Evolutionary conservation across 2,329 filamentous ascomycete species (phyloP).

Genomic region (Fusarium piperis): DNA sequence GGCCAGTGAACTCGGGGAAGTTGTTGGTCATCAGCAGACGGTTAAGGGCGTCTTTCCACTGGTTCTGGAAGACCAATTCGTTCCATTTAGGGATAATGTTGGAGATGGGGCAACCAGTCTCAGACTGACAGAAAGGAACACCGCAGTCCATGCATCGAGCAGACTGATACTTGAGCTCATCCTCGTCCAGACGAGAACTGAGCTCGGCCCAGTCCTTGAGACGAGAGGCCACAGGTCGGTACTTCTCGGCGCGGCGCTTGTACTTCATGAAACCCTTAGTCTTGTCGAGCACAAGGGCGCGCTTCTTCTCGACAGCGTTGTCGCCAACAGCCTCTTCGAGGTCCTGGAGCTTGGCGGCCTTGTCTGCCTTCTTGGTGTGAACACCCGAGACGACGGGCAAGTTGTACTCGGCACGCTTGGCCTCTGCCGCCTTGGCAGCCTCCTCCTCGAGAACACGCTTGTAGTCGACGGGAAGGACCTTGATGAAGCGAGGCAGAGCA

Average conservation of each 20-base stretch:
- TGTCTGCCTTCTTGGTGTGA: slow-evolving; percentile 69
- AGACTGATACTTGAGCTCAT: slow-evolving; percentile 95
- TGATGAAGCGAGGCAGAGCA: slow-evolving; percentile 89
- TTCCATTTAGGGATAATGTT: slow-evolving; percentile 99
- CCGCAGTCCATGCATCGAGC: slow-evolving; percentile 99
- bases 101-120: slow-evolving; percentile 93
- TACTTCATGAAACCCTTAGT: slow-evolving; percentile 98
- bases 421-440: slow-evolving; percentile 83
- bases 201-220: slow-evolving; percentile 95
- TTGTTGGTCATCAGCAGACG: slow-evolving; percentile 96
- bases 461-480: slow-evolving; percentile 94
- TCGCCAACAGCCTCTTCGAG: slow-evolving; percentile 93
- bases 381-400: slow-evolving; percentile 80
- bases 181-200: slow-evolving; percentile 85
- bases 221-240: slow-evolving; percentile 83
- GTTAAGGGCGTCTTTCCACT: slow-evolving; percentile 93
- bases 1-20: slow-evolving; percentile 97
- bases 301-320: slow-evolving; percentile 86
- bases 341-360: slow-evolving; percentile 77
- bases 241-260: slow-evolving; percentile 90
- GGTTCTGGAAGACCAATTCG: slow-evolving; percentile 77
- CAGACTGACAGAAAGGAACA: slow-evolving; percentile 97
- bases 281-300: slow-evolving; percentile 94
- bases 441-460: slow-evolving; percentile 91
- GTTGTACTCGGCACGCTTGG: slow-evolving; percentile 85